Base-by-base conservation (phyloP, 345 rosid genomes). In the Sisymbrium irio region DNA sequence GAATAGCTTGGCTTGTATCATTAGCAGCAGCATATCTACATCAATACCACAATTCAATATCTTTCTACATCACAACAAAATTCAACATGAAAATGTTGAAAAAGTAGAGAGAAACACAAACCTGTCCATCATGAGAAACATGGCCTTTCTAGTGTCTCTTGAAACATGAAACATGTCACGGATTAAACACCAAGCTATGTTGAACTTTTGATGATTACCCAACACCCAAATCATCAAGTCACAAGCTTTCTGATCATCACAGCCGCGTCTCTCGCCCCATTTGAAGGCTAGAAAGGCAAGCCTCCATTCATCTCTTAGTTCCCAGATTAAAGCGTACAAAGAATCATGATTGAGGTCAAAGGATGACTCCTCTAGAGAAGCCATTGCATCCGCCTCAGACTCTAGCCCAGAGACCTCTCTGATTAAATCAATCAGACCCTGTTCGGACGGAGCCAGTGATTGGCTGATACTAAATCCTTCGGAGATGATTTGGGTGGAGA, bases 61-160 rank as follows among this genome's bases (percentile, higher is more conserved):
- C 20, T 62, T 61, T 41, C 56, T 53, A 32, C 3, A 44, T 27
- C 49, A 56, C 63, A 20, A 46, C 14, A 50, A 35, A 1, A 20
- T 25, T 55, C 20, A 69, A 56, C 44, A 28, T 5, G 11, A 30
- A 44, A 56, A 35, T 5, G 41, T 53, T n/a, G n/a, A 13, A 30
- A 64, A 68, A 53, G 51, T 62, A 33, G 62, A 15, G 8, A 20
- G 61, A 76, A 46, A 56, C 54, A n/a, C 56, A 20, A 46, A 94
- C 97, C 96, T 80, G 71, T 91, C 96, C 79, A 91, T 89, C 93
- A 94, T 85, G 11, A 85, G 76, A 68, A 91, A 87, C 96, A 91
- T 86, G 9, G 93, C 79, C 13, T 75, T 83, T 75, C 91, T 75
- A 47, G 84, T 79, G 63, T 78, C 86, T 72, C 76, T 71, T 2